A percentile compares a stretch with the other conserved stretches of the same genome.
phyloP scores from a whole-genome alignment of 768 basidiomycete genomes.

The Pisolithus sp. region DNA sequence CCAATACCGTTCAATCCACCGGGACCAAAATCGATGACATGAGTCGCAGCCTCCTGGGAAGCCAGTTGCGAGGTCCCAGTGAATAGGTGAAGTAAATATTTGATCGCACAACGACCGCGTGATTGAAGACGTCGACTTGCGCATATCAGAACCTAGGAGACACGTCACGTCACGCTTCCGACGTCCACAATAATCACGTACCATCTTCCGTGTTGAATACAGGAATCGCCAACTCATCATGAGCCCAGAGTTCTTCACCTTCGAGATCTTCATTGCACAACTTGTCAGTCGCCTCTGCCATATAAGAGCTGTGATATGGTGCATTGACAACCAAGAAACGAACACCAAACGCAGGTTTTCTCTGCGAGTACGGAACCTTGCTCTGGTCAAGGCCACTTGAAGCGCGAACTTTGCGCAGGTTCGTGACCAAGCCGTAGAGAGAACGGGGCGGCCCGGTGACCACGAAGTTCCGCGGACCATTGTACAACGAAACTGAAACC shows the following conservation, averaged over 20 bases:
- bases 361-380: slow-evolving; percentile 89
- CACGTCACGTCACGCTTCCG: slow-evolving; percentile 8
- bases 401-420: slow-evolving; percentile 84
- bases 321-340: slow-evolving; percentile 95
- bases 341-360: slow-evolving; percentile 87
- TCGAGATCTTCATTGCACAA: slow-evolving; percentile 69
- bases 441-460: slow-evolving; percentile 88
- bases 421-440: slow-evolving; percentile 91
- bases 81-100: slow-evolving; percentile 86
- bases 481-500: slow-evolving; percentile 83
- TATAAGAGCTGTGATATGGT: slow-evolving; percentile 91
- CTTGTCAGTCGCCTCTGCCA: slow-evolving; percentile 68
- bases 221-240: slow-evolving; percentile 66
- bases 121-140: slow-evolving; percentile 59
- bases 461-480: slow-evolving; percentile 86
- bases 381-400: slow-evolving; percentile 85
- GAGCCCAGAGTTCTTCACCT: slow-evolving; percentile 72
- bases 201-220: slow-evolving; percentile 94
- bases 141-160: slow-evolving; percentile 73
- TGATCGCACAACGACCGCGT: slow-evolving; percentile 88
- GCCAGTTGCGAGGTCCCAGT: slow-evolving; percentile 86
- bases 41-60: slow-evolving; percentile 90
- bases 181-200: slow-evolving; percentile 31
- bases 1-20: slow-evolving; percentile 93
- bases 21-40: slow-evolving; percentile 94